Evolutionary conservation across 352 stramenopile genomes (phyloP), one percentile per base, ranked within the genome.

Genomic region (Globisporangium radiosum): DNA sequence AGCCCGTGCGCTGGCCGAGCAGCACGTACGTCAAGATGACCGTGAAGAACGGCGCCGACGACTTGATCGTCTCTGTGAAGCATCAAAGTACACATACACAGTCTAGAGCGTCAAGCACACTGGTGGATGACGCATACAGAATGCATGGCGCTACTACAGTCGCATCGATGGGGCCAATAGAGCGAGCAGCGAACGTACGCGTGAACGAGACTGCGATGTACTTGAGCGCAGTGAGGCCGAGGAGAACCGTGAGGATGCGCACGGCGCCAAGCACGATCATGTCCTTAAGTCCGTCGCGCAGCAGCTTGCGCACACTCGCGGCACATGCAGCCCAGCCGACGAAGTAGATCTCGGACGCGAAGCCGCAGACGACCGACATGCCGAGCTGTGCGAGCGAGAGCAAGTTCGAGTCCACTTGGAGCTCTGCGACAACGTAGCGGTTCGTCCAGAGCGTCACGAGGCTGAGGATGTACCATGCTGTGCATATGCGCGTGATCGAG

Each of bases 151-250:
- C 11, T 17, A 4, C 25, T 33, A 33, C 25, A 33, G 43, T 13
- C 11, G 11, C 43, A 13, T 47, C 11, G 7, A 38, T 11, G 37
- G 47, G 17, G n/a, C n/a, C 25, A 33, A 33, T 33, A 52, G 17
- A 52, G 17, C 8, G 33, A 39, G 52, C 17, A 10, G 44, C 11
- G 15, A 10, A 72, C 81, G 58, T 72, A 94, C 84, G 84, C 0
- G 85, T 88, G 63, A 97, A 96, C 14, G 88, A 97, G 37, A 96
- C 88, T 5, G 88, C 81, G 53, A 97, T 95, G 64, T 97, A 95
- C 67, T 95, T 92, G 40, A 97, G 81, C 56, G 90, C 84, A 13
- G 90, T 94, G 42, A 97, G 81, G 10, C 87, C 87, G 10, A 97
- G 66, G n/a, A 97, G 64, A 14, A 97, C 82, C 0, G 89, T 96